These are phyloP conservation scores for Circinella umbellata DNA, from an alignment of 371 early-diverging fungal species.

Conservation along the genomic window DNA sequence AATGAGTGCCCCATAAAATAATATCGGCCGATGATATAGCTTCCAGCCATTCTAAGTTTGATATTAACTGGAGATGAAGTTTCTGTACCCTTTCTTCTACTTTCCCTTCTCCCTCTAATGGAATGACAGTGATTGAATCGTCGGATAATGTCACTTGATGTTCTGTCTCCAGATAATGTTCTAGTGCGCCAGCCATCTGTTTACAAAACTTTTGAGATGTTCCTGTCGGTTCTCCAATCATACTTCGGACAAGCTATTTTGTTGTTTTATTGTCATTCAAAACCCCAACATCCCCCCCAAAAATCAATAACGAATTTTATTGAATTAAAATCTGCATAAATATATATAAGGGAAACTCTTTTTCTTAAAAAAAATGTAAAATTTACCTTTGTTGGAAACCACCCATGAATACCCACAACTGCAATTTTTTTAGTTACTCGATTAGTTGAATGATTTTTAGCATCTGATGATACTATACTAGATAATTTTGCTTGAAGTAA, in stretches of 20 bases:
- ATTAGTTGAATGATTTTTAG: background rate
- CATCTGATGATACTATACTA: background rate
- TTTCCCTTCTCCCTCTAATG: conserved; percentile 90
- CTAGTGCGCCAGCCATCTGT: conserved; percentile 76
- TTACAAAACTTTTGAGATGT: conserved; percentile 88
- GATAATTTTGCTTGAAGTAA: background rate
- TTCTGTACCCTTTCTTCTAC: conserved; percentile 82
- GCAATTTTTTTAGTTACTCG: conserved; percentile 36
- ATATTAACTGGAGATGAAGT: conserved; percentile 66
- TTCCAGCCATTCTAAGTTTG: conserved; percentile 45
- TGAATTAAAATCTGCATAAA: no score
- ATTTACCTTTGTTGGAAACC: conserved; percentile 75
- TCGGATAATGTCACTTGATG: conserved; percentile 60
- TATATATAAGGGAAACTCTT: no score
- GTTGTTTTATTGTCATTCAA: no score
- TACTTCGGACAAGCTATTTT: conserved; percentile 60
- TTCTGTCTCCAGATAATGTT: conserved; percentile 54
- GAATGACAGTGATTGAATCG: conserved; percentile 72
- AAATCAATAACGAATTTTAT: no score
- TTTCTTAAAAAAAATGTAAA: background rate
- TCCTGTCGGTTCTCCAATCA: conserved; percentile 93
- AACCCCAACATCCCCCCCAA: no score
- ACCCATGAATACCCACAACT: conserved; percentile 85
- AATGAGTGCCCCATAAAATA: conserved; percentile 87
- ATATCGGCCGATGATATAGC: conserved; percentile 72